Conservation (phyloP, 192 early-diverging fungal genomes). For the Backusella sp. region DNA sequence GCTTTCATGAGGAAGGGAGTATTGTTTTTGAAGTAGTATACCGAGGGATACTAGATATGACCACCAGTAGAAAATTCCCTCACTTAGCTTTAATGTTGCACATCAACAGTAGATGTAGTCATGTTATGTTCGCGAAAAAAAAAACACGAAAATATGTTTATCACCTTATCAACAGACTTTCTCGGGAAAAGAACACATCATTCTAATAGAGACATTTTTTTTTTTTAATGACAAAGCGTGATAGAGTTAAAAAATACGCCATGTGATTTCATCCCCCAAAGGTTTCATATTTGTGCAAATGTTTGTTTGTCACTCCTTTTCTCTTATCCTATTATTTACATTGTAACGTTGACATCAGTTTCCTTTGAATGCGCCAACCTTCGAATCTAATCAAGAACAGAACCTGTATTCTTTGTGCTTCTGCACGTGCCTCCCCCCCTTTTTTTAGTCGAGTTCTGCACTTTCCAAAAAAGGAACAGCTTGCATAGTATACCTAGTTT, state of each 20-base stretch:
- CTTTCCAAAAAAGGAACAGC: background rate
- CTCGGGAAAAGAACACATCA: background rate
- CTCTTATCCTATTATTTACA: background rate
- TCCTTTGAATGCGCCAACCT: background rate
- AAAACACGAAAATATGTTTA: background rate
- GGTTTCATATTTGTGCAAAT: background rate
- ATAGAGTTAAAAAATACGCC: background rate
- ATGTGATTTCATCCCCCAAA: slow-evolving; percentile 5
- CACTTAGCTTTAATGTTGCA: no score
- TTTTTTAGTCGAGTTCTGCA: background rate
- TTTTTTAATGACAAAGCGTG: background rate
- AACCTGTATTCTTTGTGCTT: background rate
- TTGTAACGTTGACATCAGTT: background rate
- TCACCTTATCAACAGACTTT: background rate
- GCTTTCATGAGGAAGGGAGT: no score
- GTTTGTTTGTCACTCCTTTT: background rate
- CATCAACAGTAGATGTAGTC: background rate
- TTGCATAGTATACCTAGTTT: background rate
- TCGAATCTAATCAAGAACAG: background rate
- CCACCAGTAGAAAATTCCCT: no score
- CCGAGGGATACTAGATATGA: no score
- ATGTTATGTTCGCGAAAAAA: background rate
- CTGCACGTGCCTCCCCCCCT: background rate
- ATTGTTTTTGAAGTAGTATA: no score
- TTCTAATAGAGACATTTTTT: background rate